Evolutionary conservation across 257 asterid genomes (phyloP).

Genomic region (Agastache rugosa): DNA sequence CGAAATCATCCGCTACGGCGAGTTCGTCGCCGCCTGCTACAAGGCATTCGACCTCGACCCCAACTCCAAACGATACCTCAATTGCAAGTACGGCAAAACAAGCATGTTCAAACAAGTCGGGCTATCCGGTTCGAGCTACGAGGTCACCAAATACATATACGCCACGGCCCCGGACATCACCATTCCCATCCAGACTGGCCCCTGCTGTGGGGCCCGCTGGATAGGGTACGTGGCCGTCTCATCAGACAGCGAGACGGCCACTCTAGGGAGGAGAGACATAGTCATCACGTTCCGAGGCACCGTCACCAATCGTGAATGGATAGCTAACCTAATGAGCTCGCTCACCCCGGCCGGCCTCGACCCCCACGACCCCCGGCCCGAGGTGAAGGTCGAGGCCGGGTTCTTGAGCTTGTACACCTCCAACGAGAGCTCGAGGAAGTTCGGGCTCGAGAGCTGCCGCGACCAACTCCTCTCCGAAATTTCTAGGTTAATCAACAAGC

Average conservation of each 20-base stretch:
- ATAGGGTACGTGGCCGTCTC: conserved; percentile 66
- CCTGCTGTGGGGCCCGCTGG: conserved; percentile 48
- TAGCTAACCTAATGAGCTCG: conserved; percentile 67
- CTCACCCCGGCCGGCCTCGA: conserved; percentile 59
- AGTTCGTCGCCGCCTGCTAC: conserved; percentile 66
- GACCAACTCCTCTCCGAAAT: conserved; percentile 71
- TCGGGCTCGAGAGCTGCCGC: conserved; percentile 66
- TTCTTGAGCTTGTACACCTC: conserved; percentile 65
- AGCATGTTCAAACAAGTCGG: conserved; percentile 51
- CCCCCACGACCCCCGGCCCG: conserved; percentile 53
- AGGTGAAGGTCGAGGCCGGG: conserved; percentile 68
- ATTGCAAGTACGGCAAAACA: conserved; percentile 64
- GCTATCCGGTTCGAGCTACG: conserved; percentile 52
- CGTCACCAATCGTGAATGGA: conserved; percentile 61
- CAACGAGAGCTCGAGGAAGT: conserved; percentile 41
- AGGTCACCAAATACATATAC: conserved; percentile 65
- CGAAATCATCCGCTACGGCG: conserved; percentile 68
- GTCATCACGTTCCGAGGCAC: conserved; percentile 68
- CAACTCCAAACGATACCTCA: conserved; percentile 57
- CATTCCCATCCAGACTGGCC: conserved; percentile 40
- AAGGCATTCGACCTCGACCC: conserved; percentile 70
- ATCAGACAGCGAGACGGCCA: conserved; percentile 35
- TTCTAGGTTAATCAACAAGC: conserved; percentile 48
- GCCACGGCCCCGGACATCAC: conserved; percentile 55
- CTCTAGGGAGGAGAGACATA: conserved; percentile 63